Base-by-base conservation (phyloP, 345 rosid genomes). In the Eutrema yunnanense region DNA sequence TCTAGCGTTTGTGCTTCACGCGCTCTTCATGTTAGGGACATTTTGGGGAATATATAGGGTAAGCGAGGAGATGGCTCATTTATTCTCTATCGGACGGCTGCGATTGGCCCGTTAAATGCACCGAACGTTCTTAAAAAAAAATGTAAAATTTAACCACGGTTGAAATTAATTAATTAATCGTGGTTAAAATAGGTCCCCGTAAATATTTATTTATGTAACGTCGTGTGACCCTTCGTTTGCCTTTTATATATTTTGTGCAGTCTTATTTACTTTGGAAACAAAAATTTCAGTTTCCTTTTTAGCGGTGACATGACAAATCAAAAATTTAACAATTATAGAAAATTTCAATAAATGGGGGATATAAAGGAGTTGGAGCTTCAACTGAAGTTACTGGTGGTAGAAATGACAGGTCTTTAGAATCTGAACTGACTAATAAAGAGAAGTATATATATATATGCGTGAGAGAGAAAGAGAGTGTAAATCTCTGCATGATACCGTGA, bases 401-500 rank as follows among this genome's bases (percentile, higher is more conserved):
- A 76, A 63, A 54, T 76, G 67, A 76, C 75, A 69, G 65, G 70
- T 69, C 74, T 53, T 1, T 36, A 67, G 47, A 16, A 66, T 74
- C 72, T 73, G 36, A 48, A 36, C 26, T 22, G 22, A 22, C 54
- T 8, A 40, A 32, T 9, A 6, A 48, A 27, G 22, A 36, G 29
- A 46, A n/a, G n/a, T 52, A 34, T 43, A 7, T 56, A 34, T 53
- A 12, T 19, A 48, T 13, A 2, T 22, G 26, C 26, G 26, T 22
- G 3, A n/a, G n/a, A n/a, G n/a, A n/a, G n/a, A n/a, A n/a, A n/a
- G n/a, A n/a, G n/a, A 44, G 67, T 16, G 72, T 48, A 61, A 67
- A 60, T 74, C 57, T 75, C 12, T 53, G 79, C 79, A 68, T 68
- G 74, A 68, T 68, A 75, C 69, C 57, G 63, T 68, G 71, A 76